Evolutionary conservation across 1,139 yeast species (phyloP).

Genomic region (Schizosaccharomyces versatilis): DNA sequence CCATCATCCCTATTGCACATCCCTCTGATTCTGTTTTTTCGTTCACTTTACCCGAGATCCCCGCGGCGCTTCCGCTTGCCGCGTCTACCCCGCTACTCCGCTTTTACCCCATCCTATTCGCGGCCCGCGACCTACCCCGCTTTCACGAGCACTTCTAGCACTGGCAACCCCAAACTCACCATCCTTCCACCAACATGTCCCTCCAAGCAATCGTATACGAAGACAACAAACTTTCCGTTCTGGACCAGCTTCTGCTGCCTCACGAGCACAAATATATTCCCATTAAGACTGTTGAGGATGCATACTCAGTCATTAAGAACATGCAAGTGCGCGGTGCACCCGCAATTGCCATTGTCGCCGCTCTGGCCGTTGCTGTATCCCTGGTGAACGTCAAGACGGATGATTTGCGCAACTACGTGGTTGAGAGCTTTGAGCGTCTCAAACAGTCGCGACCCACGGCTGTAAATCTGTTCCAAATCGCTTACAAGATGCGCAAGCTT

Average conservation of each 20-base stretch:
- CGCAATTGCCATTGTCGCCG: constrained; percentile 89
- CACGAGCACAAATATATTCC: constrained; percentile 48
- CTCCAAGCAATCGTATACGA: constrained; percentile 13
- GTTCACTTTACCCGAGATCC: no score
- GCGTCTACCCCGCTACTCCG: no score
- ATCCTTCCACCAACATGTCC: constrained; percentile 2
- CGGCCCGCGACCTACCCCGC: no score
- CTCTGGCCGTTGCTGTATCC: constrained; percentile 63
- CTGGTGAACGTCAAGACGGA: constrained; percentile 15
- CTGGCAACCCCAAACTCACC: no score
- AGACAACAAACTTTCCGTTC: constrained; percentile 28
- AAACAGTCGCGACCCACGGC: constrained; percentile 84
- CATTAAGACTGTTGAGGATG: constrained; percentile 43
- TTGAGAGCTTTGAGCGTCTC: constrained; percentile 36
- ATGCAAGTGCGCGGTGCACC: constrained; percentile 98
- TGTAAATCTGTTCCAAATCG: constrained; percentile 68
- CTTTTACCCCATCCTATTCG: no score
- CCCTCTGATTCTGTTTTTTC: no score
- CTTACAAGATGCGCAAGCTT: constrained; percentile 29
- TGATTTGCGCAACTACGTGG: constrained; percentile 13
- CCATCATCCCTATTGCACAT: no score
- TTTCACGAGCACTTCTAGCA: no score
- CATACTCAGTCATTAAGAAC: constrained; percentile 53
- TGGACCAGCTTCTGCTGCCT: constrained; percentile 70
- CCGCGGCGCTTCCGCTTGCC: no score